Evolutionary conservation across 805 yeast species (phyloP).

Genomic region (Lachancea sp.): DNA sequence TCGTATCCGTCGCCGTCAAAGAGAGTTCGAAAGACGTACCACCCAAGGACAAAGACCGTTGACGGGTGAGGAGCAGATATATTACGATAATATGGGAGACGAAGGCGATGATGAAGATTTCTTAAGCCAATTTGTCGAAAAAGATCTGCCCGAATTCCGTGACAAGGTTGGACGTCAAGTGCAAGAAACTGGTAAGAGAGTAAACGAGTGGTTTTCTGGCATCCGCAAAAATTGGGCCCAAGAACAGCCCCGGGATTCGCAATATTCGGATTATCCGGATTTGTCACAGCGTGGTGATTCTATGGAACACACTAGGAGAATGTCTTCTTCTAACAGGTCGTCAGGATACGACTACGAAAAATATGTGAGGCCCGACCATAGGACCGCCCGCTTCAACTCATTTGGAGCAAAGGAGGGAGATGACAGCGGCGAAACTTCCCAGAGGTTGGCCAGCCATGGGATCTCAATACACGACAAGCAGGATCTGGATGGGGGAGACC

Average conservation of each 20-base stretch:
- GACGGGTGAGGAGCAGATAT: slow-evolving; percentile 2
- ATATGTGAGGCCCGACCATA: slow-evolving; percentile 4
- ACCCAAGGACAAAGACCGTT: slow-evolving; percentile 10
- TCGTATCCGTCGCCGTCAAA: slow-evolving; percentile 24
- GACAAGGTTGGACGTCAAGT: slow-evolving; percentile 67
- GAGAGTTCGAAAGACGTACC: slow-evolving; percentile 12
- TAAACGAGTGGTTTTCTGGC: slow-evolving; percentile 74
- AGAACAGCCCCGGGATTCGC: slow-evolving; percentile 13
- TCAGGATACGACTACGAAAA: slow-evolving; percentile 6
- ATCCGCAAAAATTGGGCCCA: slow-evolving; percentile 31
- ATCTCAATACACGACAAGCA: slow-evolving; percentile 22
- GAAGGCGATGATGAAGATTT: slow-evolving; percentile 40
- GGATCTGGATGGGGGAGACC: slow-evolving; percentile 21
- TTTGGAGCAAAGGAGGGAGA: slow-evolving; percentile 31
- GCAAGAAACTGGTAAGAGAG: slow-evolving; percentile 70
- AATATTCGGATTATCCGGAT: slow-evolving; percentile 1
- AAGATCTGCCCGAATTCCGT: slow-evolving; percentile 53
- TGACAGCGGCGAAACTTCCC: slow-evolving; percentile 19
- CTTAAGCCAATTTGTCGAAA: slow-evolving; percentile 52
- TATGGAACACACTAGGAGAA: background rate
- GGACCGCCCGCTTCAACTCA: slow-evolving; percentile 29
- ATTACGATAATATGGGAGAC: slow-evolving; percentile 12
- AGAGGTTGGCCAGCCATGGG: slow-evolving; percentile 27
- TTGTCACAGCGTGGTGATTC: background rate
- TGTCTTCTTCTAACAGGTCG: slow-evolving; percentile 4